phyloP scores from a whole-genome alignment of 257 asterid genomes.

The Linaria vulgaris region DNA sequence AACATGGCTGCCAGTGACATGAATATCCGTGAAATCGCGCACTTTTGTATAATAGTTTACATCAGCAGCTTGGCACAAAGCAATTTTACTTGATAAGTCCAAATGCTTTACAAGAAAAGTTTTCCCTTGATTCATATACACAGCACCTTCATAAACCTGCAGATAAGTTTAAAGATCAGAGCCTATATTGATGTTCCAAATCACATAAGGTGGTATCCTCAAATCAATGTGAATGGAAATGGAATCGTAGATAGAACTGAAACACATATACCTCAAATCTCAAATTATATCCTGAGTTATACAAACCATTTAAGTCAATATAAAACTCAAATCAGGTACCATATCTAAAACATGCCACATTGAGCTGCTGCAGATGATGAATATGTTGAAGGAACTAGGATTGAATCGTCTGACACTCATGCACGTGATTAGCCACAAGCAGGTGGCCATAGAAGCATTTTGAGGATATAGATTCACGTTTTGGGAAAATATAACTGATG shows the following conservation, averaged over 20 bases:
- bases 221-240: conserved; percentile 23
- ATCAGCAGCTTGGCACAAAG: conserved; percentile 90
- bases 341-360: no score
- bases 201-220: conserved; percentile 19
- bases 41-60: conserved; percentile 82
- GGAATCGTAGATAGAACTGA: not conserved
- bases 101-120: conserved; percentile 75
- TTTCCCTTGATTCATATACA: conserved; percentile 93
- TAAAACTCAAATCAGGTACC: no score
- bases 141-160: conserved; percentile 97
- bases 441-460: no score
- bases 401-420: no score
- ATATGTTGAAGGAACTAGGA: no score
- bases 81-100: conserved; percentile 78
- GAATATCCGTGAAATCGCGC: conserved; percentile 86
- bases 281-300: no score
- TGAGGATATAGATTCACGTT: no score
- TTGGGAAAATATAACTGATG: no score
- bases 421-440: no score
- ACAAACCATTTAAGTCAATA: no score
- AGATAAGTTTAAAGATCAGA: conserved; percentile 27
- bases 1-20: conserved; percentile 64
- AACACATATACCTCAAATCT: no score
- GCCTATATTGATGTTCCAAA: conserved; percentile 16
- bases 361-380: no score